A percentile compares a stretch with the other conserved stretches of the same genome.
phyloP scores from a whole-genome alignment of 164 flowering plant species.

The Piper betle region DNA sequence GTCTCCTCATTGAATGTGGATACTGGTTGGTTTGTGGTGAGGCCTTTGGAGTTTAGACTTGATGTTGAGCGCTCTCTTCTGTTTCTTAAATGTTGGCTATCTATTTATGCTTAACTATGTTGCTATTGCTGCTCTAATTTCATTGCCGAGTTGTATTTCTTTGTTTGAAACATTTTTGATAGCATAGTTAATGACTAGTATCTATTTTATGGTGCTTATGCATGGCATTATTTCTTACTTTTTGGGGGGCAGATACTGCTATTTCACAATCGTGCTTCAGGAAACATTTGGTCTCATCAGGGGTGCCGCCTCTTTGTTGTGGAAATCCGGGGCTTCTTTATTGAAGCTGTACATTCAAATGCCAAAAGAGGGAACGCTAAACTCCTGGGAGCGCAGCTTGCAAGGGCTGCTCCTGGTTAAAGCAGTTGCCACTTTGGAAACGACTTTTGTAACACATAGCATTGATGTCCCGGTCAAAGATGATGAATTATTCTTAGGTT shows the following conservation, averaged over 20 bases:
- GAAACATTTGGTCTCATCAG: slow-evolving; percentile 16
- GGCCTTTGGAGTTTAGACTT: neutral
- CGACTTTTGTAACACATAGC: slow-evolving; percentile 16
- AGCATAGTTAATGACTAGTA: too few relatives aligned
- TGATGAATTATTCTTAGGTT: slow-evolving; percentile 9
- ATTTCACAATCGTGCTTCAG: slow-evolving; percentile 40
- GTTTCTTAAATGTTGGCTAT: too few relatives aligned
- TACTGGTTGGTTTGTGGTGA: neutral
- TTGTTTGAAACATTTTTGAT: too few relatives aligned
- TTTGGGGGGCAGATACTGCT: slow-evolving; percentile 31
- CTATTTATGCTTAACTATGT: too few relatives aligned
- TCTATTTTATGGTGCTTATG: neutral
- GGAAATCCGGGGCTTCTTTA: slow-evolving; percentile 13
- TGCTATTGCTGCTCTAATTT: too few relatives aligned
- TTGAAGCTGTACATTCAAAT: slow-evolving; percentile 23
- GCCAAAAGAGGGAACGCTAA: slow-evolving; percentile 15
- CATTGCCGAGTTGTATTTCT: too few relatives aligned
- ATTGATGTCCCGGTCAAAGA: slow-evolving; percentile 11
- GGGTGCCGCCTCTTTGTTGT: slow-evolving; percentile 21
- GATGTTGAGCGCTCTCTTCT: too few relatives aligned
- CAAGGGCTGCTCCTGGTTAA: slow-evolving; percentile 18
- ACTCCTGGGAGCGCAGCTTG: slow-evolving; percentile 10
- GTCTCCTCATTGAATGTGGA: neutral
- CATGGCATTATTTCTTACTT: neutral
- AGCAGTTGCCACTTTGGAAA: slow-evolving; percentile 63